Evolutionary conservation across 2,329 filamentous ascomycete species (phyloP).

Genomic region (Xylariaceae sp.): DNA sequence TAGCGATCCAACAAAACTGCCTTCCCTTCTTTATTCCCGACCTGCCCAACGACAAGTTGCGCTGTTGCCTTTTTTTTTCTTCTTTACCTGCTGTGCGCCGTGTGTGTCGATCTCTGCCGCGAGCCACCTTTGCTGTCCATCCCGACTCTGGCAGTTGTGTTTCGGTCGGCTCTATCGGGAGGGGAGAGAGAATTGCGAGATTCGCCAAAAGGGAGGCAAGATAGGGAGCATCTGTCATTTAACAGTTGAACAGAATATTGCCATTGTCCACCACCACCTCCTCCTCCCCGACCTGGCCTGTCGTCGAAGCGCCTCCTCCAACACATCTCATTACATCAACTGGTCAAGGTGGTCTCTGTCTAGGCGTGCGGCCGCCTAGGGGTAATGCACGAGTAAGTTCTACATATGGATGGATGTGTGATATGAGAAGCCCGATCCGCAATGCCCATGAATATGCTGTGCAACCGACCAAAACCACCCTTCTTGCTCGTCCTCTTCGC

Average conservation of each 20-base stretch:
- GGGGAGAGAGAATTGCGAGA: conserved; percentile 9
- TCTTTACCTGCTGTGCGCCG: conserved; percentile 3
- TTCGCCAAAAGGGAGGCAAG: conserved; percentile 2
- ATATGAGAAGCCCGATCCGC: not conserved
- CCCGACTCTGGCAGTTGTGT: conserved; percentile 9
- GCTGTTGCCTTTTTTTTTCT: not conserved
- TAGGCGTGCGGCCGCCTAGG: conserved; percentile 34
- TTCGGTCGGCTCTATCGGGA: conserved; percentile 16
- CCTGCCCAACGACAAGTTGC: not conserved
- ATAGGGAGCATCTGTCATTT: conserved; percentile 3
- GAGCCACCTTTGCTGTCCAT: conserved; percentile 6
- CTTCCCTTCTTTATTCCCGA: conserved; percentile 4
- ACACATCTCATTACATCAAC: conserved; percentile 10
- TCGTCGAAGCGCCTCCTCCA: conserved; percentile 13
- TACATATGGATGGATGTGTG: not conserved
- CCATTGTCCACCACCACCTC: no score
- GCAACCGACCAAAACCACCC: conserved; percentile 13
- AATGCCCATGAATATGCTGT: conserved; percentile 7
- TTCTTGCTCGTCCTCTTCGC: conserved; percentile 7
- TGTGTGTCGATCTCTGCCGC: not conserved
- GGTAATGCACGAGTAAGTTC: conserved; percentile 30
- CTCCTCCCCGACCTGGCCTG: not conserved
- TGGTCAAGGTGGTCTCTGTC: conserved; percentile 26
- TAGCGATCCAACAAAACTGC: conserved; percentile 9
- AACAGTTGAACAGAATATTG: no score